Evolutionary conservation across 192 early-diverging fungal genomes (phyloP), one percentile per base, ranked within the genome.

Genomic region (Physocladia obscura): DNA sequence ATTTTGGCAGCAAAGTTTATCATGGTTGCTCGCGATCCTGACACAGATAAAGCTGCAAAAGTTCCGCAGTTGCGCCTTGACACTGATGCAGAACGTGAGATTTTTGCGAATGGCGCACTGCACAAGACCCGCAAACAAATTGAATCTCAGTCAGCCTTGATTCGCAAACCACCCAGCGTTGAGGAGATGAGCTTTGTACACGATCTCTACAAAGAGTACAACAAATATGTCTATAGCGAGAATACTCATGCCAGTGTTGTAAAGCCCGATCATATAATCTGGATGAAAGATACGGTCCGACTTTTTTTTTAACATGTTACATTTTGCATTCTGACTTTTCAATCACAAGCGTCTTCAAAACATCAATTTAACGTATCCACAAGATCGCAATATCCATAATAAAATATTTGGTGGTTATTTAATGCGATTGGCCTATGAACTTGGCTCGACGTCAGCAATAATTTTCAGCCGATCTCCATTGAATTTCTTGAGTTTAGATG

Each of bases 391-490:
- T 51, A 84, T 94, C 29, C 89, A 95, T 68, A 83, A 86, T 58
- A 89, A 89, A 59, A 83, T 90, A 1, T 92, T 91, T 82, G 89
- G 91, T 40, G 81, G 81, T 4, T 90, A 89, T 47, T 76, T 95
- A 50, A 93, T 97, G 91, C 86, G 89, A 52, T 76, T 90, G 2
- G 95, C 95, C 0, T 91, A 83, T 52, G 95, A 97, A 77, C 82
- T 95, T 0, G 90, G 26, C 19, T 49, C 30, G 27, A 49, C 47
- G 22, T 51, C 19, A 21, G 50, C 22, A 19, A 38, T 52, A 19
- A 51, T 48, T 21, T 49, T 65, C 26, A 22, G 15, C 49, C 22
- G 17, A 27, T 32, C 13, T 19, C 15, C 63, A 4, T 24, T 65
- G 13, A n/a, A 65, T 26, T 65, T 65, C 49, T 6, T 73, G 2